Evolutionary conservation across 352 stramenopile species (phyloP), one percentile per base, ranked within the genome.

Genomic region (Phytophthora tentaculata): DNA sequence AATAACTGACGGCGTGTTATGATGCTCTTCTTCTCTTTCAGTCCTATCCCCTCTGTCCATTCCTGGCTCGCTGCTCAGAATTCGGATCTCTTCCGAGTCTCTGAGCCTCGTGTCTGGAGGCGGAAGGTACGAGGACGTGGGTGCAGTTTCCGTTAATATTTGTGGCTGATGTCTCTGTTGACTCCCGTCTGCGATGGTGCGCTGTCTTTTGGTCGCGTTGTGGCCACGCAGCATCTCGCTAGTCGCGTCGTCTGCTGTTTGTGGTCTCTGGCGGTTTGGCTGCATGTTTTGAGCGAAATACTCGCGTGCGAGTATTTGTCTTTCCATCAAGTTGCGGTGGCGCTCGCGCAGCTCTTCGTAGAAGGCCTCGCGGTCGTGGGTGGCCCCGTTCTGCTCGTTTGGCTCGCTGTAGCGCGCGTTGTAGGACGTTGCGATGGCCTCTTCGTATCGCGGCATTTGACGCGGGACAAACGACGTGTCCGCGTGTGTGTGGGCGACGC

Each of bases 301-400:
- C 24, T 73, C 66, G 1, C 61, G 20, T 9, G 60, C 60, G 1
- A 70, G 24, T 1, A 39, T 41, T 35, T 73, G 66, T 12, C 66
- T 32, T 14, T 73, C 48, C 28, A 59, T 66, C 16, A 74, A 22
- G n/a, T 60, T 56, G 32, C 67, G 56, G 43, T 74, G 67, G n/a
- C 67, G 67, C 17, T 67, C 61, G 14, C 67, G 43, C 24, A 74
- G 50, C 20, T 74, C 54, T 43, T 47, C 61, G 61, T 70, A 74
- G 22, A 70, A 70, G 0, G 49, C 61, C 5, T 61, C 29, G 24
- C 67, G 67, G 29, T 63, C 54, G 54, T 61, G 49, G 10, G 0
- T 6, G 35, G 19, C 39, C 12, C 9, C 20, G 35, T 19, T 48
- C 47, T 51, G 35, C 39, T 63, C 44, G 4, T 24, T 32, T 5